Evolutionary conservation across 2,329 filamentous ascomycete genomes (phyloP), one percentile per base, ranked within the genome.

Genomic region (Aspergillus phoenicis): DNA sequence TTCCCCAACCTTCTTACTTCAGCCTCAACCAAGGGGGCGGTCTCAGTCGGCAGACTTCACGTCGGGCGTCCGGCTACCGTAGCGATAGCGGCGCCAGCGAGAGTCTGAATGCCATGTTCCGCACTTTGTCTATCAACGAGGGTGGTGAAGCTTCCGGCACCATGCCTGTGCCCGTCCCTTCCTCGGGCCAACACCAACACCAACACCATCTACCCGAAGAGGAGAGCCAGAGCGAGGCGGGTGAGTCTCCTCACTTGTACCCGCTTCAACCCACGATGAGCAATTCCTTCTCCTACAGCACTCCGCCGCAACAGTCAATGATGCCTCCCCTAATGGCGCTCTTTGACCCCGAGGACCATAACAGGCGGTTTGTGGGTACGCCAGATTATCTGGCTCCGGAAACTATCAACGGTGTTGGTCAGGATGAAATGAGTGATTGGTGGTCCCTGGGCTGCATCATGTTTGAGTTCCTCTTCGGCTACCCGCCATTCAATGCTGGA

Each of bases 381-480:
- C 95, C 95, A 0, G 95, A 99, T 75, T 99, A 99, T 73, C 85
- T 99, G 13, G 95, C 95, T 0, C 95, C 95, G 0, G 96, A 99
- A 74, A 99, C 96, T 0, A 96, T 99, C 72, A 93, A 92, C 66
- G 95, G 96, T 53, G 88, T 93, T 66, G 93, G 94, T 1, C 95
- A 99, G 76, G 95, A 99, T 71, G 94, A 98, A 76, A 95, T 94
- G 67, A 98, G 95, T 73, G 95, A 99, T 87, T 99, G 95, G 95
- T 99, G 95, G 95, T 98, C 95, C 22, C 84, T 99, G n/a, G 95
- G 95, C 0, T 99, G 96, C 75, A 98, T 99, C 68, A 81, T 98
- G 77, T 99, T 97, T 70, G 95, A 99, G 71, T 97, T 97, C 67
- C 81, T 99, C 2, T 98, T 91, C 71, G 95, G 95, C 1, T 89